These are phyloP conservation scores for Rosa lucieae DNA, from an alignment of 306 rosid species.

Conservation along the genomic window DNA sequence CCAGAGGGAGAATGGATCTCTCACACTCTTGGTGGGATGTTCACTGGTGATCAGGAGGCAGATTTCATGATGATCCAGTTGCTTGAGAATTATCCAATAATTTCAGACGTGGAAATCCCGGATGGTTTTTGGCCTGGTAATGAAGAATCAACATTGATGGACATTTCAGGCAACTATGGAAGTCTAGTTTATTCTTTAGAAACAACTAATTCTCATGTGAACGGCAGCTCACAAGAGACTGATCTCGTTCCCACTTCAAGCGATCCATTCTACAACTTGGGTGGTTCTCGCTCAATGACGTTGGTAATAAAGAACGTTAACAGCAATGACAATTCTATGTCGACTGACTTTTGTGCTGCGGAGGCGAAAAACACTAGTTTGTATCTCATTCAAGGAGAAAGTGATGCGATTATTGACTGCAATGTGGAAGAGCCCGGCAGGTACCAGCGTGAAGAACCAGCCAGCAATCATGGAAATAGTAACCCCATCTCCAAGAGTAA, in stretches of 20 bases:
- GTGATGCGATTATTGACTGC: constrained; percentile 28
- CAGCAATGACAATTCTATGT: constrained; percentile 15
- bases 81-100: constrained; percentile 16
- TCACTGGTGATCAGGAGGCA: constrained; percentile 32
- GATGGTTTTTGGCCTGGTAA: constrained; percentile 45
- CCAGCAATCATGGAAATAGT: constrained; percentile 8
- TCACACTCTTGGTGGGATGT: constrained; percentile 32
- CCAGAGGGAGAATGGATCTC: constrained; percentile 38
- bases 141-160: constrained; percentile 31
- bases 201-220: constrained; percentile 17
- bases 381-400: constrained; percentile 22
- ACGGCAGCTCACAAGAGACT: not conserved
- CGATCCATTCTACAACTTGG: constrained; percentile 21
- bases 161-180: constrained; percentile 24
- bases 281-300: constrained; percentile 15
- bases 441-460: constrained; percentile 5
- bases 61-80: constrained; percentile 37
- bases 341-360: constrained; percentile 35
- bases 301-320: constrained; percentile 5
- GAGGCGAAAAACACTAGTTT: constrained; percentile 28
- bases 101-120: constrained; percentile 30
- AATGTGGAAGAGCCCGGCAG: constrained; percentile 30
- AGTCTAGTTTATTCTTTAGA: constrained; percentile 38
- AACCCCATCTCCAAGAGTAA: constrained; percentile 7
- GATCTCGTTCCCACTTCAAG: not conserved